Percentiles rank a stretch among this genome's conserved stretches.
Evolutionary conservation across 1,284 basidiomycete species (phyloP).

Genomic region (Hymenochaete sp.): DNA sequence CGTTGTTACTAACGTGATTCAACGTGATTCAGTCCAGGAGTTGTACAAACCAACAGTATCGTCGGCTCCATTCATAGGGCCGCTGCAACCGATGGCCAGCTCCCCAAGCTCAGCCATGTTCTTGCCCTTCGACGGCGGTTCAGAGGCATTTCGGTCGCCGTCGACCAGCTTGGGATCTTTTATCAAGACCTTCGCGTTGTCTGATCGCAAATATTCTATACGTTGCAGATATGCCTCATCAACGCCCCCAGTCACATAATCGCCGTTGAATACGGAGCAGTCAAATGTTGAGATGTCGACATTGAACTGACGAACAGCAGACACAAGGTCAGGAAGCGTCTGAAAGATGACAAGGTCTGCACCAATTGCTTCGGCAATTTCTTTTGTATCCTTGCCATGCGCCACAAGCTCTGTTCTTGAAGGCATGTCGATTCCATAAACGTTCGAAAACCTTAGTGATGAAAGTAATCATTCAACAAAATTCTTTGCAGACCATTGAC

Average conservation of each 20-base stretch:
- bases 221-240: conserved; percentile 75
- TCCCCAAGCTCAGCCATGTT: conserved; percentile 24
- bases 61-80: conserved; percentile 49
- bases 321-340: conserved; percentile 83
- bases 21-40: conserved; percentile 35
- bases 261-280: conserved; percentile 96
- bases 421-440: conserved; percentile 99
- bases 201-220: conserved; percentile 75
- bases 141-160: conserved; percentile 28
- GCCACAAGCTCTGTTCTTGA: conserved; percentile 91
- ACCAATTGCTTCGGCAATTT: conserved; percentile 81
- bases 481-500: conserved; percentile 12
- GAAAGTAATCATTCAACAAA: background rate
- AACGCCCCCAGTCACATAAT: conserved; percentile 96
- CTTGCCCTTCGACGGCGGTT: conserved; percentile 27
- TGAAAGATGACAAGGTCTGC: conserved; percentile 98
- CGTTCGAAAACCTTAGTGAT: conserved; percentile 70
- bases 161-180: conserved; percentile 26
- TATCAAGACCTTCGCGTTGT: conserved; percentile 85
- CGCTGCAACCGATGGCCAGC: conserved; percentile 28
- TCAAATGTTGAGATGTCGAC: conserved; percentile 76
- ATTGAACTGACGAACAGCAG: conserved; percentile 87
- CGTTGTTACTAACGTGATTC: too few species aligned
- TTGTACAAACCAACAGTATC: conserved; percentile 76
- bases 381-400: conserved; percentile 65